Conservation (phyloP, 2,329 filamentous ascomycete species). For the Aspergillus ibericus region DNA sequence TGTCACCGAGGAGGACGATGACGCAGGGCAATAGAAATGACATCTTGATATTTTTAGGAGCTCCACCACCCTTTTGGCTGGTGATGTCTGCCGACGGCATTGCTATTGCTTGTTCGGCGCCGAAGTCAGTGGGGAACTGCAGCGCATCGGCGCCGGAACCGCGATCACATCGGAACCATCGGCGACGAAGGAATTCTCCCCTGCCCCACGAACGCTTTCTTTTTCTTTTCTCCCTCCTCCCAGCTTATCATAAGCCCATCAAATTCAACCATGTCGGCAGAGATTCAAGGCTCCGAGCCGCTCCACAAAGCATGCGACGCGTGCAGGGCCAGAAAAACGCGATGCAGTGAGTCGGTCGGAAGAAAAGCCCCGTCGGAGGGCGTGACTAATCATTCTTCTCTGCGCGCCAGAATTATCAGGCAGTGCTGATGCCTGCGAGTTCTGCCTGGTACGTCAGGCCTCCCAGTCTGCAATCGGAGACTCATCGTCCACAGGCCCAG, state of each 20-base stretch:
- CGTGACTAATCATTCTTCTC: neutral
- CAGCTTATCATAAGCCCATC: neutral
- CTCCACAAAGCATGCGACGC: constrained; percentile 8
- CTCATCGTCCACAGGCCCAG: neutral
- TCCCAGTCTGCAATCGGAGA: neutral
- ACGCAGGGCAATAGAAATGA: neutral
- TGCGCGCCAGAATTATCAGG: neutral
- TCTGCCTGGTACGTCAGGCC: constrained; percentile 5
- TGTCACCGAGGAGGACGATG: neutral
- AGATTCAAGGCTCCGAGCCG: constrained; percentile 2
- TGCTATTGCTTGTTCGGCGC: neutral
- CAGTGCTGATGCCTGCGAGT: neutral
- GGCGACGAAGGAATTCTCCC: neutral
- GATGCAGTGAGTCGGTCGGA: constrained; percentile 7
- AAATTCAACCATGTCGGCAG: neutral
- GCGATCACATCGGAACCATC: neutral
- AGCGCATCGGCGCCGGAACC: neutral
- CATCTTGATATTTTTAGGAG: neutral
- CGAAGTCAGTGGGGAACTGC: neutral
- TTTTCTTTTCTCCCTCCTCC: neutral
- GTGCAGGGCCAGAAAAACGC: constrained; percentile 8
- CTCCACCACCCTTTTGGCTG: no score
- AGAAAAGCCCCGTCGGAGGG: neutral
- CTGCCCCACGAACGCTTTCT: neutral
- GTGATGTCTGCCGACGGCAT: neutral